Conservation (phyloP, 257 asterid genomes). For the Striga asiatica region DNA sequence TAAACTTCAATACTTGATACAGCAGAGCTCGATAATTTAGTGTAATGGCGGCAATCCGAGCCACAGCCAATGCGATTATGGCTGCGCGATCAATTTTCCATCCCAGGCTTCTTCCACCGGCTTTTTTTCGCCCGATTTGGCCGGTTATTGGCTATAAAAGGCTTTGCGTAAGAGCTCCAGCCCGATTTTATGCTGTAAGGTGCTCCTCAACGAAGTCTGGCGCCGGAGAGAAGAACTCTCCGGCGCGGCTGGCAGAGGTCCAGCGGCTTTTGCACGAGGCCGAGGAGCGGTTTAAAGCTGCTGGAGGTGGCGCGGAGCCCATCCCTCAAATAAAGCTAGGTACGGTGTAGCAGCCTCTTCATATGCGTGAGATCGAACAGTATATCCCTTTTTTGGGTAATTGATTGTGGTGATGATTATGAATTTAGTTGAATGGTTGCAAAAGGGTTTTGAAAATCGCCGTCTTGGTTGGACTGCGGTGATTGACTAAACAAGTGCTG, state of each 20-base stretch:
- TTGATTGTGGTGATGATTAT: background rate
- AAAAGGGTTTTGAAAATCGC: background rate
- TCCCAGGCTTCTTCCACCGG: conserved; percentile 15
- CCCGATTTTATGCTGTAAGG: conserved; percentile 11
- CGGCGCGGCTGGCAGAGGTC: conserved; percentile 61
- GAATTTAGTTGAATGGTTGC: background rate
- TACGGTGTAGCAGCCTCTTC: too few species aligned
- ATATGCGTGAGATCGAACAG: too few species aligned
- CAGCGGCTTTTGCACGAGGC: conserved; percentile 64
- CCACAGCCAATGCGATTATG: conserved; percentile 25
- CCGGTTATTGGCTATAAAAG: conserved; percentile 1
- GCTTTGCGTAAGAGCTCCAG: conserved; percentile 10
- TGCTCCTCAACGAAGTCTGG: conserved; percentile 40
- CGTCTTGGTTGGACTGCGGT: background rate
- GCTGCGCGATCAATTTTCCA: conserved; percentile 27
- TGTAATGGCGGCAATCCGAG: conserved; percentile 39
- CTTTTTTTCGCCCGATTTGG: conserved; percentile 15
- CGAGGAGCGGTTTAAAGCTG: conserved; percentile 58
- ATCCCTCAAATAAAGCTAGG: conserved; percentile 69
- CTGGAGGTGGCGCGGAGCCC: conserved; percentile 52
- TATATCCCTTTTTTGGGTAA: too few species aligned
- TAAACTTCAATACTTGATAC: too few species aligned
- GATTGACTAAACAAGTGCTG: background rate
- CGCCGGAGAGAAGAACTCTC: conserved; percentile 45
- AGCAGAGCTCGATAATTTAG: too few species aligned